phyloP scores from a whole-genome alignment of 2,329 filamentous ascomycete genomes.

The Aspergillus vadensis region DNA sequence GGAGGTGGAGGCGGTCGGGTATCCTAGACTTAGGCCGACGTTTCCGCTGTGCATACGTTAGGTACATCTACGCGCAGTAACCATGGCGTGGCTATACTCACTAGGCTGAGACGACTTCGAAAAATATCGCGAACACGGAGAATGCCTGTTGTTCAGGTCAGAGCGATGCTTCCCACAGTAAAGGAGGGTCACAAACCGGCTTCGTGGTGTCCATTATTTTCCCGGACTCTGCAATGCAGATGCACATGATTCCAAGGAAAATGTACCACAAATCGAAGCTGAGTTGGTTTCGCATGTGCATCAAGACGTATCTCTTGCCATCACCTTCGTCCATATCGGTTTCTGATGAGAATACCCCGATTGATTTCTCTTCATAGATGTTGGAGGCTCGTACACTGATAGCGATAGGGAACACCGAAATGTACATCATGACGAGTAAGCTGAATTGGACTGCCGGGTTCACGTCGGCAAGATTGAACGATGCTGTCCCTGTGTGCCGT shows the following conservation, averaged over 20 bases:
- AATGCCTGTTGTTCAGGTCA: slow-evolving; percentile 34
- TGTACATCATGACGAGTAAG: slow-evolving; percentile 93
- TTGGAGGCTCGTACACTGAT: slow-evolving; percentile 79
- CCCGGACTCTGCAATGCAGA: slow-evolving; percentile 57
- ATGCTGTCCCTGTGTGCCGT: slow-evolving; percentile 53
- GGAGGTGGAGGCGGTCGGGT: slow-evolving; percentile 32
- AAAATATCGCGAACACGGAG: slow-evolving; percentile 58
- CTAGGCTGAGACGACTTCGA: slow-evolving; percentile 47
- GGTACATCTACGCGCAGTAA: background rate
- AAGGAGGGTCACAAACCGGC: slow-evolving; percentile 24
- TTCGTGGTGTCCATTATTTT: slow-evolving; percentile 30
- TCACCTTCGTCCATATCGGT: slow-evolving; percentile 26
- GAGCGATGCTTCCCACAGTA: background rate
- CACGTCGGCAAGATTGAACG: slow-evolving; percentile 54
- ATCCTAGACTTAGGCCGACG: slow-evolving; percentile 38
- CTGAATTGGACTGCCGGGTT: slow-evolving; percentile 60
- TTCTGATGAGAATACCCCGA: slow-evolving; percentile 55
- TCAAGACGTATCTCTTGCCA: slow-evolving; percentile 48
- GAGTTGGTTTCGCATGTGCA: slow-evolving; percentile 64
- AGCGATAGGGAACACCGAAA: slow-evolving; percentile 91
- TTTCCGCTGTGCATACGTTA: slow-evolving; percentile 30
- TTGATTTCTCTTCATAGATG: slow-evolving; percentile 67
- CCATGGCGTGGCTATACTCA: slow-evolving; percentile 19
- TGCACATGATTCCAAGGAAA: slow-evolving; percentile 59
- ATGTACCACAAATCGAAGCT: slow-evolving; percentile 68